Percentiles rank a stretch among this genome's conserved stretches.
These are phyloP conservation scores for Fusarium albosuccineum DNA, from an alignment of 2,329 filamentous ascomycete genomes.

Conservation along the genomic window DNA sequence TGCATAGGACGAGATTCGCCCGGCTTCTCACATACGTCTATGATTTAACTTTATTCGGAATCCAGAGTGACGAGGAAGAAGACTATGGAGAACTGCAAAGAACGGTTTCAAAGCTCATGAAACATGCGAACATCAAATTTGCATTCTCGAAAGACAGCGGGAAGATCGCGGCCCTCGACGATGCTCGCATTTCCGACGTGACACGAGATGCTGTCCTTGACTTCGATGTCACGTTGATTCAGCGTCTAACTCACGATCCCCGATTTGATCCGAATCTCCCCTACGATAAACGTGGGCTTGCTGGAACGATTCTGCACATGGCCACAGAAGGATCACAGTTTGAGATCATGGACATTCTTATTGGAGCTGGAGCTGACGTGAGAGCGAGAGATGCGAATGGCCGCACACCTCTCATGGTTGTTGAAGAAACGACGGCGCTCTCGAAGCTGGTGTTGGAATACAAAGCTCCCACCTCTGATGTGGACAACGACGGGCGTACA, in stretches of 20 bases:
- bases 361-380: constrained; percentile 46
- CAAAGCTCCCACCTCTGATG: constrained; percentile 46
- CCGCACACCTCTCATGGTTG: constrained; percentile 54
- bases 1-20: constrained; percentile 31
- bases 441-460: constrained; percentile 44
- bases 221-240: constrained; percentile 39
- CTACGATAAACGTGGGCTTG: constrained; percentile 17
- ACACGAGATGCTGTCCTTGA: constrained; percentile 46
- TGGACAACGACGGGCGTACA: constrained; percentile 50
- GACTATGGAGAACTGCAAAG: constrained; percentile 32
- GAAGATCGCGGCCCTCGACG: constrained; percentile 27
- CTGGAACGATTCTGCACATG: constrained; percentile 50
- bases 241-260: constrained; percentile 47
- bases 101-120: constrained; percentile 32
- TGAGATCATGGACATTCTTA: constrained; percentile 47
- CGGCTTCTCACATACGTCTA: constrained; percentile 43
- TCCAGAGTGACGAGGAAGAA: not conserved
- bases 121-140: constrained; percentile 28
- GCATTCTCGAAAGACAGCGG: constrained; percentile 6
- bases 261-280: constrained; percentile 49
- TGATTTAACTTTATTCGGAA: constrained; percentile 38
- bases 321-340: constrained; percentile 45
- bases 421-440: constrained; percentile 46
- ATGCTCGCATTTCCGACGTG: constrained; percentile 38
- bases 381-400: constrained; percentile 44